Evolutionary conservation across 2,329 filamentous ascomycete genomes (phyloP).

Genomic region (Cladophialophora chaetospira): DNA sequence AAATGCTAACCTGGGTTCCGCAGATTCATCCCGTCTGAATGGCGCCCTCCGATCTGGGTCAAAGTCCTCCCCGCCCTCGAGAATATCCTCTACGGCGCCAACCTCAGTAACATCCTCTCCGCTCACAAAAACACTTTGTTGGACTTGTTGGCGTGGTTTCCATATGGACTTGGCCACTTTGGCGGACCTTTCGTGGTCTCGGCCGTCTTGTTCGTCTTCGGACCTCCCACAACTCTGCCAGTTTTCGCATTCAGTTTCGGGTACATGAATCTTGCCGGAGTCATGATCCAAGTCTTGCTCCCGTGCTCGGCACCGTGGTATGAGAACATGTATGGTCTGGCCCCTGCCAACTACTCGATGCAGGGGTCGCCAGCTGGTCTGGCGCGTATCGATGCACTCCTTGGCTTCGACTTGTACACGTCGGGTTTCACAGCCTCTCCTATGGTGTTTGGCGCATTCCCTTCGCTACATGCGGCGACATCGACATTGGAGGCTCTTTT

Average conservation of each 20-base stretch:
- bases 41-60: slow-evolving; percentile 92
- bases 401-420: slow-evolving; percentile 90
- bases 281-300: slow-evolving; percentile 84
- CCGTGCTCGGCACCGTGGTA: slow-evolving; percentile 97
- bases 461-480: slow-evolving; percentile 85
- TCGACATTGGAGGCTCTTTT: slow-evolving; percentile 88
- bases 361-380: slow-evolving; percentile 85
- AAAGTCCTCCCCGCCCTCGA: slow-evolving; percentile 91
- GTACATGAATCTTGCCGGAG: slow-evolving; percentile 87
- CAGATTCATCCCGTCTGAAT: slow-evolving; percentile 86
- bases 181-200: slow-evolving; percentile 80
- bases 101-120: slow-evolving; percentile 92
- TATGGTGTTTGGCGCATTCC: slow-evolving; percentile 92
- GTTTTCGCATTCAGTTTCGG: slow-evolving; percentile 86
- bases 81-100: slow-evolving; percentile 94
- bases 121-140: slow-evolving; percentile 81
- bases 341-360: slow-evolving; percentile 91
- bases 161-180: slow-evolving; percentile 90
- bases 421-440: slow-evolving; percentile 88
- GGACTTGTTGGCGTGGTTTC: slow-evolving; percentile 88
- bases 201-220: slow-evolving; percentile 80
- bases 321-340: slow-evolving; percentile 86
- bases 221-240: slow-evolving; percentile 78
- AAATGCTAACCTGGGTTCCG: slow-evolving; percentile 8
- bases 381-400: slow-evolving; percentile 83